Base-by-base conservation (phyloP, 495 filamentous ascomycete species). In the Daldinia childiae region DNA sequence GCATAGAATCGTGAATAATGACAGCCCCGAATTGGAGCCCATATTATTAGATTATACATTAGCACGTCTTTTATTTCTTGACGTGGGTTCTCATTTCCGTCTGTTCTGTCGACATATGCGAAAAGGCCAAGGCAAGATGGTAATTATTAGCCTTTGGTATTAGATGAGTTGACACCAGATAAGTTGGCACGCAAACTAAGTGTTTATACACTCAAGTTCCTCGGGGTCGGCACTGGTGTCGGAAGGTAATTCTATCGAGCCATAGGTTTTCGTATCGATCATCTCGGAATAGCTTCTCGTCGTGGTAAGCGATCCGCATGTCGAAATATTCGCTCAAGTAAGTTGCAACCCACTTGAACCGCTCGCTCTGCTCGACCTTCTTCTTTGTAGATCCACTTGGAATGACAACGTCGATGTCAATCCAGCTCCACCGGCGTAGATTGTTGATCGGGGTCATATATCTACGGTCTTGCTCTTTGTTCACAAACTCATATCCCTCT, bases 401-500 rank as follows among this genome's bases (percentile, higher is more conserved):
- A 41, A 82, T 66, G 12, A 56, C 48, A 71, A 45, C 72, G 3
- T 74, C 70, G 17, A 77, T 32, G 34, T 78, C 79, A 12, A 82
- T 29, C 2, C 48, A 69, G 50, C 61, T 69, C 66, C 68, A 75
- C 29, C 71, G 60, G 15, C 77, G 79, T n/a, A 56, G 15, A 48
- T 73, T 75, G 11, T 58, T 4, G 26, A 19, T 26, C 4, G 67
- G 51, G 6, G 24, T 43, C 50, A 67, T 62, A 66, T 78, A 78
- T 11, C 74, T 15, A 1, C 51, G 62, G 30, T 68, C 74, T 30
- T 73, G 7, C 1, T 51, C 19, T 1, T 58, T 62, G 27, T 82
- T 78, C 50, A 80, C 36, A 15, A 79, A 79, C 29, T 78, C 67
- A 56, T 76, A 81, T 0, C 67, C 72, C 0, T 56, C 38, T 52